Evolutionary conservation across 2,329 filamentous ascomycete species (phyloP), one percentile per base, ranked within the genome.

Genomic region (Stromatinia cepivora): DNA sequence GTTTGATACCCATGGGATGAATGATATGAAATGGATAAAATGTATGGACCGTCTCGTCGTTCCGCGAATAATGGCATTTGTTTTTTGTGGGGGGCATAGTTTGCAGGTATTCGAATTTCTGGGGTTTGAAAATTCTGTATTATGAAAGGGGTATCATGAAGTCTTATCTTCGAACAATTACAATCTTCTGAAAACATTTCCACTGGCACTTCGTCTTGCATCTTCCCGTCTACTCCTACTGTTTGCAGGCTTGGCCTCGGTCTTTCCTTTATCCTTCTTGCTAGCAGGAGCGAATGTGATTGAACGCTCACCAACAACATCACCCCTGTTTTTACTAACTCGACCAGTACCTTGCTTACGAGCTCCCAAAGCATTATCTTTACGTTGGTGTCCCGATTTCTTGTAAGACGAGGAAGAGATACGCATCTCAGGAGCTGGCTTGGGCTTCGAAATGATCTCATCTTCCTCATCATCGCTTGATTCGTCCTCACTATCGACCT

Each of bases 121-220:
- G 39, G 22, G 28, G 15, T 63, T 45, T 67, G 54, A 25, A 63
- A 45, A 46, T 54, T 56, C 36, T 68, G 50, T 68, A 56, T 48
- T 63, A 64, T 56, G 22, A 63, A 64, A 68, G 39, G 66, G 66
- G 66, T 68, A 68, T 68, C 66, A 64, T 68, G 52, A 68, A 42
- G 52, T 31, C 36, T 63, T 36, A 64, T 56, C 57, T 64, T 68
- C 58, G 46, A 52, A 54, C 63, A 66, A 69, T 76, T 81, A 90
- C 83, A 92, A 84, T 76, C 84, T 85, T 78, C 90, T 86, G 79
- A 93, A 92, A 53, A 88, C 88, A 80, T 94, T 94, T 66, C 85
- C 86, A 80, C 90, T 93, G 64, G 92, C 92, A 79, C 90, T 93
- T 75, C 91, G 83, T 75, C 91, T 86, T 39, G 78, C 78, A 45